These are phyloP conservation scores for Hypoxylon sp. DNA, from an alignment of 2,329 filamentous ascomycete species.

Conservation along the genomic window DNA sequence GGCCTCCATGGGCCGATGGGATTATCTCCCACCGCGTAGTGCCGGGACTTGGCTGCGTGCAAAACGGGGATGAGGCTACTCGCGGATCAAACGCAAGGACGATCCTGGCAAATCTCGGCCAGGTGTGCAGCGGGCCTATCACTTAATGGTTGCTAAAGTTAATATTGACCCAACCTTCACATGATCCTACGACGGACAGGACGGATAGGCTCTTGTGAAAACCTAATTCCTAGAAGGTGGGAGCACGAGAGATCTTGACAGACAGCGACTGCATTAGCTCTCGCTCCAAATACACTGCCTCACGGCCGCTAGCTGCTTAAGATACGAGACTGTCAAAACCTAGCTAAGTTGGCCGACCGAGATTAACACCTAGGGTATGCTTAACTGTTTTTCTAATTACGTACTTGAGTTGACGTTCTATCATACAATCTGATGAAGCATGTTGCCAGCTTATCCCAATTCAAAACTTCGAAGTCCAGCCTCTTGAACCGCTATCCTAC, in stretches of 20 bases:
- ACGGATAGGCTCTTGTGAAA: constrained; percentile 32
- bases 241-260: constrained; percentile 10
- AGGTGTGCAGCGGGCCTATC: constrained; percentile 19
- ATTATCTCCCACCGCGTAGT: constrained; percentile 26
- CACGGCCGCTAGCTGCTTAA: constrained; percentile 4
- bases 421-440: constrained; percentile 42
- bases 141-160: constrained; percentile 20
- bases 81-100: constrained; percentile 32
- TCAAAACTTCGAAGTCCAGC: no score
- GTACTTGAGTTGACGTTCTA: constrained; percentile 33
- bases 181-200: constrained; percentile 26
- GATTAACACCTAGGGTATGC: constrained; percentile 27
- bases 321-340: constrained; percentile 29
- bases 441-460: no score
- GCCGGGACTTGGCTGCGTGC: constrained; percentile 28
- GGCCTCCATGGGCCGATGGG: constrained; percentile 30
- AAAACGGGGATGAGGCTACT: constrained; percentile 37
- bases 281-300: background rate
- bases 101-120: constrained; percentile 33
- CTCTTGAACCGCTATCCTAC: no score
- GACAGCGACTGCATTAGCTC: constrained; percentile 30
- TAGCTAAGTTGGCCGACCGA: constrained; percentile 31
- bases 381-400: constrained; percentile 27
- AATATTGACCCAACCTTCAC: constrained; percentile 29
- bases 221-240: constrained; percentile 22